Base-by-base conservation (phyloP, 2,329 filamentous ascomycete genomes). In the Colletotrichum magnum region DNA sequence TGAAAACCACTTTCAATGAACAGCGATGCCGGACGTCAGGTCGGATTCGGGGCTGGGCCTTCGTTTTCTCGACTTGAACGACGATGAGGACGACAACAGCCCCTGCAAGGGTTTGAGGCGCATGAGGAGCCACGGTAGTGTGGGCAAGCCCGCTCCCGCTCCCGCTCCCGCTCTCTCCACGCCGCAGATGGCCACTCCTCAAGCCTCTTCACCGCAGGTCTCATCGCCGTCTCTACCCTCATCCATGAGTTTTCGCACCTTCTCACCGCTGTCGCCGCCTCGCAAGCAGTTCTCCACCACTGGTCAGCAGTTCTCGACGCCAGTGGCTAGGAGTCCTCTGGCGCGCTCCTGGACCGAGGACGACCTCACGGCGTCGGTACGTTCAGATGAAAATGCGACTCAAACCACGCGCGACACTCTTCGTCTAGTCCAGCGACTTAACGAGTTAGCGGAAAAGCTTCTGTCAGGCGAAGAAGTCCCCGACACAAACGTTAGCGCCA, bases 361-460 rank as follows among this genome's bases (percentile, higher is more conserved):
- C 16, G 72, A 74, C 12, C 70, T 69, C 43, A 74, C 13, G 52
- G 54, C 58, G 48, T 69, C 67, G 13, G 52, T 57, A 41, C 71
- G 51, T 50, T 67, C 54, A 43, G 71, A 60, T 50, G 71, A 64
- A 36, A 67, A 51, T 63, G 71, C 56, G 16, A 60, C 47, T 53
- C 69, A 24, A 64, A 69, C 45, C 48, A 64, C 64, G 74, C 81
- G 80, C 64, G 81, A 86, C 70, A 81, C 83, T 26, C 81, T 89
- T 61, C 81, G 57, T 16, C 41, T 70, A 21, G 67, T 87, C 12
- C 74, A 78, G 65, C 78, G 81, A 18, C 73, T 83, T 41, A 80
- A 77, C 61, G 77, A 80, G 52, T 78, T 83, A 32, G 80, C 80
- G 5, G 78, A 80, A 70, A 79, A 79, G 59, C 78, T 83, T 56